Conservation (phyloP, 2,329 filamentous ascomycete species). For the Diplodia scrobiculata region DNA sequence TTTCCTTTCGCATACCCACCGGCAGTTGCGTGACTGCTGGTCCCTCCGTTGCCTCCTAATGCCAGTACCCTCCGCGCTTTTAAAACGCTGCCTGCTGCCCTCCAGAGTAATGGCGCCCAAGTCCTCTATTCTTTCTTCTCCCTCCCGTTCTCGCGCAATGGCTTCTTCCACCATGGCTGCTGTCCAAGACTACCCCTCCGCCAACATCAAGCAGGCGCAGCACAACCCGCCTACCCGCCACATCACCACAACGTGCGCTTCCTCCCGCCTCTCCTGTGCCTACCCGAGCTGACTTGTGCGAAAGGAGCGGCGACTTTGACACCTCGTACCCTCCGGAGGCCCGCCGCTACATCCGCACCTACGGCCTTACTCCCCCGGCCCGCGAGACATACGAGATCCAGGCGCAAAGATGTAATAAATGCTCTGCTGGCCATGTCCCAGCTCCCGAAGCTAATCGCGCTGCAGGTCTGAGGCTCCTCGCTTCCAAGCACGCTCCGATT, state of each 20-base stretch:
- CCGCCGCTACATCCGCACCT: conserved; percentile 55
- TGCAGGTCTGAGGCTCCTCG: conserved; percentile 72
- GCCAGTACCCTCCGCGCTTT: conserved; percentile 8
- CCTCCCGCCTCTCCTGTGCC: not conserved
- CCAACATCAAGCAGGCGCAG: conserved; percentile 41
- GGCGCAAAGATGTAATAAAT: conserved; percentile 51
- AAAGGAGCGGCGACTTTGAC: conserved; percentile 53
- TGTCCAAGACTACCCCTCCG: conserved; percentile 36
- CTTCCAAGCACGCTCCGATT: conserved; percentile 67
- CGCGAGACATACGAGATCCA: conserved; percentile 56
- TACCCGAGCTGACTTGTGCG: not conserved
- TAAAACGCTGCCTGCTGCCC: conserved; percentile 23
- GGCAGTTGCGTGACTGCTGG: conserved; percentile 28
- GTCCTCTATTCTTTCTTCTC: not conserved
- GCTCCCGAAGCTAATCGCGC: conserved; percentile 30
- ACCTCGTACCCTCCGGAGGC: conserved; percentile 53
- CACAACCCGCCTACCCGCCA: conserved; percentile 42
- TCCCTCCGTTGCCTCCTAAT: conserved; percentile 22
- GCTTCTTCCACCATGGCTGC: conserved; percentile 20
- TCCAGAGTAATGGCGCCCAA: conserved; percentile 15
- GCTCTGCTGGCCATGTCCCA: not conserved
- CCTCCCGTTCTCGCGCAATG: conserved; percentile 10
- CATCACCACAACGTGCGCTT: conserved; percentile 44
- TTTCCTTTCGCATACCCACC: conserved; percentile 19
- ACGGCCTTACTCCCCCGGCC: conserved; percentile 56